phyloP scores from a whole-genome alignment of 495 filamentous ascomycete genomes.

The Chlorociboria aeruginascens region DNA sequence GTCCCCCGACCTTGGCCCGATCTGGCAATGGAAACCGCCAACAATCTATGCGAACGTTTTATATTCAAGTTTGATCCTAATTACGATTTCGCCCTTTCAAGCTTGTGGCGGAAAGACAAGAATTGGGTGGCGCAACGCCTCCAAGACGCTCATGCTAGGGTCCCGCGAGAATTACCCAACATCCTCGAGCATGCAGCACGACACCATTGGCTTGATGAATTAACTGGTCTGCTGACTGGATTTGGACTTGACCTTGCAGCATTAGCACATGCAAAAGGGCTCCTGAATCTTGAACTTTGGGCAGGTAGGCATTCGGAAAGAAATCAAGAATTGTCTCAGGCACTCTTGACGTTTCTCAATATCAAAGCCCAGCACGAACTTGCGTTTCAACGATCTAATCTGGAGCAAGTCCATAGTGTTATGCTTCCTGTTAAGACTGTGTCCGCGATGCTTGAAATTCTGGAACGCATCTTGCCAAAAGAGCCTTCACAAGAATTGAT shows the following conservation, averaged over 20 bases:
- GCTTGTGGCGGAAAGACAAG: constrained; percentile 78
- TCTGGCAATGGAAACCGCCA: constrained; percentile 41
- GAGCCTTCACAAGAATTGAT: constrained; percentile 37
- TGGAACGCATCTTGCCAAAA: constrained; percentile 50
- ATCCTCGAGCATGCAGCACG: constrained; percentile 75
- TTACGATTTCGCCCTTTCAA: constrained; percentile 75
- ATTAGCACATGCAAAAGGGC: constrained; percentile 69
- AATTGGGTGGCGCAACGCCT: constrained; percentile 70
- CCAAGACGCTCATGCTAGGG: constrained; percentile 62
- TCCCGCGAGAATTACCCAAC: constrained; percentile 59
- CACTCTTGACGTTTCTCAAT: constrained; percentile 60
- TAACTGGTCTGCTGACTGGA: constrained; percentile 60
- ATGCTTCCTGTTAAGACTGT: constrained; percentile 50
- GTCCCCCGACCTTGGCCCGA: constrained; percentile 42
- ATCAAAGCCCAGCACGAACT: constrained; percentile 79
- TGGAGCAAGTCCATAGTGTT: constrained; percentile 47
- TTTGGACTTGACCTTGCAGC: constrained; percentile 85
- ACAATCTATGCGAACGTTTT: constrained; percentile 39
- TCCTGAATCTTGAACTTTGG: constrained; percentile 77
- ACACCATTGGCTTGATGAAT: constrained; percentile 71
- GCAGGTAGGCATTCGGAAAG: constrained; percentile 51
- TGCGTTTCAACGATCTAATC: constrained; percentile 50
- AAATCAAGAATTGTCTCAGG: constrained; percentile 44
- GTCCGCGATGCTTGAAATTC: constrained; percentile 61
- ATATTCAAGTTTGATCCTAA: constrained; percentile 35